phyloP scores from a whole-genome alignment of 176 grass and related monocot genomes.

The Oropetium thomaeum region DNA sequence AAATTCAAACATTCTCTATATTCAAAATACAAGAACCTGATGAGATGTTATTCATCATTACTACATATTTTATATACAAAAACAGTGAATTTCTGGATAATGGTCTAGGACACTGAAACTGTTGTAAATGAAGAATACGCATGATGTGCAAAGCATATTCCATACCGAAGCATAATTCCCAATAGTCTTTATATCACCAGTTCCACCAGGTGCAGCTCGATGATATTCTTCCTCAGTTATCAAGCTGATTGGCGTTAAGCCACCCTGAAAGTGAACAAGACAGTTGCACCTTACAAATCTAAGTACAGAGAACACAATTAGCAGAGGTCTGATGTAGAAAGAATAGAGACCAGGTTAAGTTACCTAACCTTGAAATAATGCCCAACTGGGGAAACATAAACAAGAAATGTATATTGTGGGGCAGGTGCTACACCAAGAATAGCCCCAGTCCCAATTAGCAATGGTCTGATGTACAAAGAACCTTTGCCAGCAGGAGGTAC shows the following conservation, averaged over 20 bases:
- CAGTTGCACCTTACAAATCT: background rate
- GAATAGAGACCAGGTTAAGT: background rate
- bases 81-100: background rate
- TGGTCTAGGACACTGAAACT: background rate
- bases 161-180: conserved; percentile 94
- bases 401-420: conserved; percentile 77
- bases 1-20: background rate
- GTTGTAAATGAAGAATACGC: background rate
- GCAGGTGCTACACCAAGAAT: conserved; percentile 86
- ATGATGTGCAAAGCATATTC: background rate
- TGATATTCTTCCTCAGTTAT: conserved; percentile 81
- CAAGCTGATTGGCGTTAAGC: conserved; percentile 79
- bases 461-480: conserved; percentile 87
- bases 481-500: conserved; percentile 82
- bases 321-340: background rate
- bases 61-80: background rate
- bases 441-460: conserved; percentile 73
- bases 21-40: background rate
- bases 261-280: conserved; percentile 54
- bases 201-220: conserved; percentile 85
- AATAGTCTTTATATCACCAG: conserved; percentile 85
- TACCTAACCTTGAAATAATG: conserved; percentile 84
- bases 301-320: background rate
- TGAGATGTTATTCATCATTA: background rate
- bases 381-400: conserved; percentile 86